A percentile compares a stretch with the other conserved stretches of the same genome.
Evolutionary conservation across 176 grass and related monocot genomes (phyloP).

Genomic region (Zoysia japonica): DNA sequence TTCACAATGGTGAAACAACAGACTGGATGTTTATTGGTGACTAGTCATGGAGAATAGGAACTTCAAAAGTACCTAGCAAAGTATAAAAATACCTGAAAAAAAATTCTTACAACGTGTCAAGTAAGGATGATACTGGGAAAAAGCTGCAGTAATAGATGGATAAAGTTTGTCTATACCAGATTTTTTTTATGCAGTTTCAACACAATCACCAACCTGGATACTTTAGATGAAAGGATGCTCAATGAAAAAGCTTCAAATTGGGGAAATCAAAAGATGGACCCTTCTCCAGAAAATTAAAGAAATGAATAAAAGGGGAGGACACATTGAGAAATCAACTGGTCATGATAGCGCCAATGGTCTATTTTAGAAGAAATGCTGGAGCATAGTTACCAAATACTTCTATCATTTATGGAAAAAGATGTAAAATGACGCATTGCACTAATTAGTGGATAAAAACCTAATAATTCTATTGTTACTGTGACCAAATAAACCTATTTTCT

Average conservation of each 20-base stretch:
- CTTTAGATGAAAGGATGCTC: too few species aligned
- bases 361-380: neutral
- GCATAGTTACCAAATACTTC: neutral
- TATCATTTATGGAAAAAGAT: neutral
- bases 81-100: too few species aligned
- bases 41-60: too few species aligned
- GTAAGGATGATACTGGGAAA: too few species aligned
- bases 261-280: neutral
- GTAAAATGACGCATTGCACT: neutral
- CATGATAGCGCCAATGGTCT: neutral
- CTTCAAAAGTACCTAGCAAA: too few species aligned
- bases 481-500: neutral
- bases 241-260: too few species aligned
- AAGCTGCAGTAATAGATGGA: too few species aligned
- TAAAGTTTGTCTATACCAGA: too few species aligned
- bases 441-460: neutral
- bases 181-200: neutral
- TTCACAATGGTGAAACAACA: too few species aligned
- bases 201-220: too few species aligned
- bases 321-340: neutral
- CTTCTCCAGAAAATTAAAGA: neutral
- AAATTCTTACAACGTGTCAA: too few species aligned
- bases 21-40: too few species aligned
- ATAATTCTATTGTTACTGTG: neutral
- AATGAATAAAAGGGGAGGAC: neutral